These are phyloP conservation scores for Clavispora asparagi DNA, from an alignment of 805 yeast genomes.

Conservation along the genomic window DNA sequence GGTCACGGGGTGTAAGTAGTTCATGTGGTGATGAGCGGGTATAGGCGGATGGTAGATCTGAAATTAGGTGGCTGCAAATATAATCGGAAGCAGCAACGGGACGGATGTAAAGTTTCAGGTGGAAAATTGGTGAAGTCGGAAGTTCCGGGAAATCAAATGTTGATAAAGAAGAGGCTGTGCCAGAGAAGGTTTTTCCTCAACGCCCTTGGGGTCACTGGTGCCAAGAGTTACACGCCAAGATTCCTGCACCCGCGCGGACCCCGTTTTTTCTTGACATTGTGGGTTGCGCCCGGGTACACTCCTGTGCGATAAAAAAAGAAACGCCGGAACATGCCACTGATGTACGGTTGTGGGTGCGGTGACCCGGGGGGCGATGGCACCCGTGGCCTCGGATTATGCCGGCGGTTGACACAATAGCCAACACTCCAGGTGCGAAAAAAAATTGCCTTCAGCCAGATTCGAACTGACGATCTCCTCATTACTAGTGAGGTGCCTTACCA, in stretches of 20 bases:
- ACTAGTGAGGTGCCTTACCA: constrained; percentile 9
- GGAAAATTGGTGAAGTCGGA: too few species aligned
- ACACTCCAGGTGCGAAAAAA: constrained; percentile 3
- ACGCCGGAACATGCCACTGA: not conserved
- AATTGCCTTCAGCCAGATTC: constrained; percentile 27
- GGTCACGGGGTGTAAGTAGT: constrained; percentile 41
- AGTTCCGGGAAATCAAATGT: not conserved
- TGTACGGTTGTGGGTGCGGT: too few species aligned
- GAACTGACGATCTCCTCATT: constrained; percentile 30
- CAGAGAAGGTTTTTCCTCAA: not conserved
- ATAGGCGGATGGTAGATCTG: not conserved
- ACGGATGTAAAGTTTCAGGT: too few species aligned
- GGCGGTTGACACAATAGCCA: too few species aligned
- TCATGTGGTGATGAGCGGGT: constrained; percentile 19
- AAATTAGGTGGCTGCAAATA: not conserved
- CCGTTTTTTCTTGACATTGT: not conserved
- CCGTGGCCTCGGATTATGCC: too few species aligned
- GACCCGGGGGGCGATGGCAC: too few species aligned
- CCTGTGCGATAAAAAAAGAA: not conserved
- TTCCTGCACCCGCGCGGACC: constrained; percentile 1
- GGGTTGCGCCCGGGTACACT: not conserved
- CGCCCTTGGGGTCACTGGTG: not conserved
- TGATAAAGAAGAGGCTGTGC: not conserved
- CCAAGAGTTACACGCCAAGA: constrained; percentile 8
- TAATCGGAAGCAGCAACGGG: too few species aligned